Conservation (phyloP, 257 asterid species). For the Solanum ossicruentum region DNA sequence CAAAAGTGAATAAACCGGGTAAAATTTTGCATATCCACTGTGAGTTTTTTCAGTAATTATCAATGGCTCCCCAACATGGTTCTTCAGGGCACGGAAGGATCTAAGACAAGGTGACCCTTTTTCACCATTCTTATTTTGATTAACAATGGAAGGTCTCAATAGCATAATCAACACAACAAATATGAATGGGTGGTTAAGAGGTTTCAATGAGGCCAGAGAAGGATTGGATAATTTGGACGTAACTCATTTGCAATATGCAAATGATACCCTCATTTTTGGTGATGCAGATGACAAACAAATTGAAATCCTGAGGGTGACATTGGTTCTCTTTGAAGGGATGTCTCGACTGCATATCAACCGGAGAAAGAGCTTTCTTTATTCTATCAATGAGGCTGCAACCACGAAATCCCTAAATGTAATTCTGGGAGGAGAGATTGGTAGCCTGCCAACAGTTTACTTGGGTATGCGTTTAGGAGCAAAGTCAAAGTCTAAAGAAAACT, state of each 20-base stretch:
- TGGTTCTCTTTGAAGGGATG: not conserved
- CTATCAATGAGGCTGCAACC: not conserved
- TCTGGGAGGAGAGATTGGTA: not conserved
- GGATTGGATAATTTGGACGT: not conserved
- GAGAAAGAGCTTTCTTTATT: not conserved
- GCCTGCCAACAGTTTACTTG: not conserved
- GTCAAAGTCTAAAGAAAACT: not conserved
- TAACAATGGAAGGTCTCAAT: not conserved
- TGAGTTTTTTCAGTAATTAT: not conserved
- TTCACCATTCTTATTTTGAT: not conserved
- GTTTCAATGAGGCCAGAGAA: not conserved
- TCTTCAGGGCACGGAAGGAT: not conserved
- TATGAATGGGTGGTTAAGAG: not conserved
- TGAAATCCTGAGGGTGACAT: not conserved
- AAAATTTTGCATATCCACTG: not conserved
- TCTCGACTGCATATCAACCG: not conserved
- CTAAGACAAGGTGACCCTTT: not conserved
- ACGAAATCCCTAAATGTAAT: not conserved
- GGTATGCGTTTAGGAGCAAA: not conserved
- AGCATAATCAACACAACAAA: not conserved
- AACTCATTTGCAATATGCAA: not conserved
- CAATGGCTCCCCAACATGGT: not conserved
- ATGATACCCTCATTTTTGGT: not conserved
- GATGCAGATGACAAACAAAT: not conserved
- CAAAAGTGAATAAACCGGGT: not conserved